Evolutionary conservation across 768 basidiomycete species (phyloP).

Genomic region (Amanita pallidorosea): DNA sequence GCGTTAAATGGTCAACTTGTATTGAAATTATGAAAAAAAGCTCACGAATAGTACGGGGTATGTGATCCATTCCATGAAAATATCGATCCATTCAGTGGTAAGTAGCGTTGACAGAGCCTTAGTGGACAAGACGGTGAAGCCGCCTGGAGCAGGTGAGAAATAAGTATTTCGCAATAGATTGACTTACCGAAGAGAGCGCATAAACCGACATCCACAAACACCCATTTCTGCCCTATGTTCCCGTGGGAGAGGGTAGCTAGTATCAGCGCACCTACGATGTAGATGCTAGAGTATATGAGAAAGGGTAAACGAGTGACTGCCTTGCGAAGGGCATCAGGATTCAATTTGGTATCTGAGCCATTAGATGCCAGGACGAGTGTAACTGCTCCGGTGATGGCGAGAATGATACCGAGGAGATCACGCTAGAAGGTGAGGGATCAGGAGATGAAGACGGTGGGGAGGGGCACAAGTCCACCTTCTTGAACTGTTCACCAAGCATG

Average conservation of each 20-base stretch:
- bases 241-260: conserved; percentile 62
- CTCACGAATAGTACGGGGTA: conserved; percentile 69
- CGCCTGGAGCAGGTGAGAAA: conserved; percentile 35
- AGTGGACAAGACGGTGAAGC: conserved; percentile 88
- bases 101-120: conserved; percentile 87
- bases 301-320: conserved; percentile 70
- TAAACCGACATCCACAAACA: conserved; percentile 80
- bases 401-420: conserved; percentile 65
- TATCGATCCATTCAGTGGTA: conserved; percentile 63
- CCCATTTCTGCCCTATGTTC: conserved; percentile 48
- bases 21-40: conserved; percentile 1
- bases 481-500: conserved; percentile 75
- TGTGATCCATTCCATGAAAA: conserved; percentile 74
- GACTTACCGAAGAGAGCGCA: conserved; percentile 73
- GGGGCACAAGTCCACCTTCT: conserved; percentile 37
- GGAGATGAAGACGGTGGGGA: conserved; percentile 5
- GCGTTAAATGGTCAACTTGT: conserved; percentile 7
- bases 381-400: conserved; percentile 82
- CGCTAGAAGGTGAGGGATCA: conserved; percentile 30
- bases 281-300: conserved; percentile 61
- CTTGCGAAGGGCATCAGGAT: conserved; percentile 51
- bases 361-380: conserved; percentile 85
- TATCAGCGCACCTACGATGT: conserved; percentile 41
- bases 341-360: conserved; percentile 57
- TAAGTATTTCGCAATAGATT: background rate